Evolutionary conservation across 768 basidiomycete genomes (phyloP).

Genomic region (Porphyrellus cyaneotinctus): DNA sequence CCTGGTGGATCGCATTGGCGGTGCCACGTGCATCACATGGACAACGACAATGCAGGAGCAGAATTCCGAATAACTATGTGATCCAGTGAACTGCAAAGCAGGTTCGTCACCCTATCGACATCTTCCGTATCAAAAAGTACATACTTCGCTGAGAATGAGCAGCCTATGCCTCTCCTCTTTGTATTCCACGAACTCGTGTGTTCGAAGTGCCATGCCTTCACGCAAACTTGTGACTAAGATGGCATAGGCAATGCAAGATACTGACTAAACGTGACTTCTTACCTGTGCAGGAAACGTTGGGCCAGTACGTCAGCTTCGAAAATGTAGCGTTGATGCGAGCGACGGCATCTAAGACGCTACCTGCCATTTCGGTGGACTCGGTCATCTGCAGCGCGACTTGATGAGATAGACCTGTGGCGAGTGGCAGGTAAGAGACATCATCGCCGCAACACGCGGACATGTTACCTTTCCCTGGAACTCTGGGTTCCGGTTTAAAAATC

Average conservation of each 20-base stretch:
- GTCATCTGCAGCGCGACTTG: slow-evolving; percentile 86
- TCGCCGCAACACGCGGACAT: neutral
- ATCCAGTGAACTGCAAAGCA: slow-evolving; percentile 67
- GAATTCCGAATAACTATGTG: slow-evolving; percentile 84
- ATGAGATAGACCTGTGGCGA: slow-evolving; percentile 66
- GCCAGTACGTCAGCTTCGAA: slow-evolving; percentile 83
- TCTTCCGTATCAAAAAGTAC: neutral
- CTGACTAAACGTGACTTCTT: slow-evolving; percentile 80
- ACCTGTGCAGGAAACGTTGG: slow-evolving; percentile 79
- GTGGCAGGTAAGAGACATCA: neutral
- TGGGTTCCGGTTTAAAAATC: slow-evolving; percentile 72
- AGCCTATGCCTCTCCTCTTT: slow-evolving; percentile 67
- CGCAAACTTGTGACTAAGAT: slow-evolving; percentile 81
- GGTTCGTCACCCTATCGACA: neutral
- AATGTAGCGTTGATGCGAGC: slow-evolving; percentile 79
- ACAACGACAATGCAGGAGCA: slow-evolving; percentile 78
- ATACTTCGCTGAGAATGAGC: slow-evolving; percentile 74
- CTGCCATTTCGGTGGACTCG: slow-evolving; percentile 68
- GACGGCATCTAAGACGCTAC: slow-evolving; percentile 66
- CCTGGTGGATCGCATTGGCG: slow-evolving; percentile 68
- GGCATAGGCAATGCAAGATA: slow-evolving; percentile 78
- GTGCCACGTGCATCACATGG: slow-evolving; percentile 86
- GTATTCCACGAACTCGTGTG: slow-evolving; percentile 83
- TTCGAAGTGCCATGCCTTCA: slow-evolving; percentile 82
- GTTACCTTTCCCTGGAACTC: slow-evolving; percentile 71